Evolutionary conservation across 2,329 filamentous ascomycete species (phyloP), one percentile per base, ranked within the genome.

Genomic region (Drechslerella stenobrocha): DNA sequence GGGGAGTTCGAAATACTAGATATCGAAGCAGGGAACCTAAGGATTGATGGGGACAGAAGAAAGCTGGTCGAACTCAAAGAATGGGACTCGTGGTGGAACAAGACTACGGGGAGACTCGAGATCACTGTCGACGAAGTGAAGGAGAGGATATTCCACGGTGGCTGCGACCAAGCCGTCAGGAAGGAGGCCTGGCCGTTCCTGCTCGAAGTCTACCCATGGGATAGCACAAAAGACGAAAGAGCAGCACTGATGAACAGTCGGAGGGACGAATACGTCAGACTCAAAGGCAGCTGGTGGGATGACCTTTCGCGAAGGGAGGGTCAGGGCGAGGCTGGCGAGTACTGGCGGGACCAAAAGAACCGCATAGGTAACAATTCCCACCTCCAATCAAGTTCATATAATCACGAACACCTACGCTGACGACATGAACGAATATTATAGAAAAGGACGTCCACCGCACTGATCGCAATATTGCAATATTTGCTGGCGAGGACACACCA

Each of bases 361-460:
- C 84, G 93, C 70, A 98, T 98, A 77, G 92, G 92, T 96, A 84
- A 79, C 86, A 77, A 53, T 63, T 53, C 26, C 42, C 6, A 28
- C 26, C 64, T 37, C 26, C 30, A 45, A 32, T 24, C n/a, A n/a
- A 22, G 18, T 5, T 47, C 3, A 32, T 44, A 23, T 37, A 56
- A 7, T 50, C 34, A 24, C 32, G 42, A 47, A 4, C 28, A 15
- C 5, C n/a, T 11, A 56, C 32, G 30, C 50, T 48, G 18, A 44
- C 11, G 56, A 53, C 48, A 26, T n/a, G 45, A 40, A 58, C 52
- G 40, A 40, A 44, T 24, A 42, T 53, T 58, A 75, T 80, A 96
- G 93, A 98, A 77, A 98, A 98, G 78, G 93, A 98, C 75, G 95
- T 98, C 15, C 95, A 98, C 76, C 87, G 93, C 73, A 98, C 93